Percentiles rank a stretch among this genome's conserved stretches.
phyloP scores from a whole-genome alignment of 179 eudicot species.

The Vitellaria paradoxa region DNA sequence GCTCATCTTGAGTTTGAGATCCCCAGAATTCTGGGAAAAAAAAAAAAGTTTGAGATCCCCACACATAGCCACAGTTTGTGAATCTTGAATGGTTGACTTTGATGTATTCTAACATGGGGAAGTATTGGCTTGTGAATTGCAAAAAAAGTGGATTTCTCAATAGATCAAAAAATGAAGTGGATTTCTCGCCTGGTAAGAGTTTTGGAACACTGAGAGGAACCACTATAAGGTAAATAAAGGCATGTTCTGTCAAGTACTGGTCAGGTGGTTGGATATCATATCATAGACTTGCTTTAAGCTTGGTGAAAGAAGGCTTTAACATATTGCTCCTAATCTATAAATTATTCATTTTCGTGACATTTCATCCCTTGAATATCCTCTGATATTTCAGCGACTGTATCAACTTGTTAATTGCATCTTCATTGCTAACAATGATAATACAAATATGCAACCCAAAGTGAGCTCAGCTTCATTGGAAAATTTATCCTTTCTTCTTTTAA shows the following conservation, averaged over 20 bases:
- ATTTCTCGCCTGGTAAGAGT: constrained; percentile 5
- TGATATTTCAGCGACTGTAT: not conserved
- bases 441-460: not conserved
- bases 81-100: not conserved
- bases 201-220: not conserved
- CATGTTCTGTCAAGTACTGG: not conserved
- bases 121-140: not conserved
- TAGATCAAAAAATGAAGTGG: too few relatives aligned
- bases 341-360: not conserved
- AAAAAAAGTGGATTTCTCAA: not conserved
- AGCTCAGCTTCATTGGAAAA: not conserved
- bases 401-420: not conserved
- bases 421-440: not conserved
- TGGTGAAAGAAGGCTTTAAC: not conserved
- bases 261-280: not conserved
- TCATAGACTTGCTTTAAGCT: not conserved
- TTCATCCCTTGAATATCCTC: not conserved
- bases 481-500: not conserved
- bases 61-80: not conserved
- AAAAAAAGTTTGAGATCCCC: too few relatives aligned
- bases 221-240: not conserved
- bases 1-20: not conserved
- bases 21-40: too few relatives aligned
- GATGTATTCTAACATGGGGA: not conserved
- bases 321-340: not conserved